These are phyloP conservation scores for Triticum urartu DNA, from an alignment of 176 grass and related monocot genomes.

Conservation along the genomic window DNA sequence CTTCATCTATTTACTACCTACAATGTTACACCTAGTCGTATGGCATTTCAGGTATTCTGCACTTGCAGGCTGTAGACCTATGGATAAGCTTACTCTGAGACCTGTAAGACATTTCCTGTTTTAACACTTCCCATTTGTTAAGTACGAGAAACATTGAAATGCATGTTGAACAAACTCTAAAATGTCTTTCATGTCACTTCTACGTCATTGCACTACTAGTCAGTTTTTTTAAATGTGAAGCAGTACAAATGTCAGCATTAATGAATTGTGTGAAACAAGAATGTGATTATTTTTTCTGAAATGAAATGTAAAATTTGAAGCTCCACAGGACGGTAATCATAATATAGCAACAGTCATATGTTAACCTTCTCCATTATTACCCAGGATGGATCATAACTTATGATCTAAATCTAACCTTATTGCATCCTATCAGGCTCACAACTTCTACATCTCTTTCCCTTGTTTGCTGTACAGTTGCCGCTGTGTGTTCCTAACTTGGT, in stretches of 20 bases:
- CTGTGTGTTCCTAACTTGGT: conserved; percentile 80
- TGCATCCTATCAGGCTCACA: conserved; percentile 6
- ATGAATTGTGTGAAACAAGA: neutral
- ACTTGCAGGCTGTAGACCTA: conserved; percentile 64
- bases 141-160: conserved; percentile 18
- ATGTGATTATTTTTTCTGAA: neutral
- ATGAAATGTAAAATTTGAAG: neutral
- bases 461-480: conserved; percentile 48
- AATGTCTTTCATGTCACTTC: conserved; percentile 15
- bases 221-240: neutral
- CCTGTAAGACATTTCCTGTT: conserved; percentile 57
- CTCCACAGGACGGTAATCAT: neutral
- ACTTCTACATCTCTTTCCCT: neutral
- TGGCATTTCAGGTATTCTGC: conserved; percentile 78
- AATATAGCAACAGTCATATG: neutral
- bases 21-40: neutral
- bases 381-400: neutral
- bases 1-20: neutral
- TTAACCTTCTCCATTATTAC: neutral
- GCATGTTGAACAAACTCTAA: neutral
- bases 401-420: neutral
- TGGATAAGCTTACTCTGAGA: conserved; percentile 62
- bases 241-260: neutral
- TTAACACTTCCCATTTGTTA: conserved; percentile 13
- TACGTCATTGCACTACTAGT: neutral